Base-by-base conservation (phyloP, 2,329 filamentous ascomycete genomes). In the Neofusicoccum kwambonambiense region DNA sequence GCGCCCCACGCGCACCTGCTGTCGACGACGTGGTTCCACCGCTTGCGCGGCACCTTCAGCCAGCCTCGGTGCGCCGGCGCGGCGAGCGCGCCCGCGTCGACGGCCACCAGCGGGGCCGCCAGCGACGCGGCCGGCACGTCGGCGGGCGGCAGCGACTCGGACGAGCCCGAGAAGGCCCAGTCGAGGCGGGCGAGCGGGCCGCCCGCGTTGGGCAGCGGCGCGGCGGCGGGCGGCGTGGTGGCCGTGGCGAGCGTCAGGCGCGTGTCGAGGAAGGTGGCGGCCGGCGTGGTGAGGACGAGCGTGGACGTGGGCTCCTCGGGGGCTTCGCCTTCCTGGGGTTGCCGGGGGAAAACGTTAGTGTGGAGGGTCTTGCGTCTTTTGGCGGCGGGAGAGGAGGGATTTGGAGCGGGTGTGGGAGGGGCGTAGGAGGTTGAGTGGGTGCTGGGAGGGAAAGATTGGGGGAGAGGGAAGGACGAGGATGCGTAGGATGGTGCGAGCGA, bases 111-210 rank as follows among this genome's bases (percentile, higher is more conserved):
- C 1, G 52, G 52, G 1, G 45, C 45, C 9, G 45, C 45, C 9
- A 11, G 64, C 66, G 45, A 72, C 72, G 42, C 77, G 81, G 0
- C 77, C 78, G 0, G 15, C 56, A 35, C 7, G 34, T 13, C 12
- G 1, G 5, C 37, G 3, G 35, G 37, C 27, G 47, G 47, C 17
- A 27, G 13, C 17, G 39, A 39, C 42, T 64, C 19, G 17, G 85
- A 85, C 0, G 75, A 80, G 1, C 88, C 88, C 0, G 84, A 86
- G 68, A 90, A 88, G 3, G 84, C 88, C 89, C 89, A 90, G 69
- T 90, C 87, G 2, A 90, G 78, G 0, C 78, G 56, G 56, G 35
- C 5, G 15, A 70, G 15, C 22, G 70, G 66, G 19, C 76, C 73
- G 34, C 72, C 74, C 4, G 42, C 50, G 54, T 73, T 75, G 56